Base-by-base conservation (phyloP, 768 basidiomycete species). In the Pleurotus citrinopileatus region DNA sequence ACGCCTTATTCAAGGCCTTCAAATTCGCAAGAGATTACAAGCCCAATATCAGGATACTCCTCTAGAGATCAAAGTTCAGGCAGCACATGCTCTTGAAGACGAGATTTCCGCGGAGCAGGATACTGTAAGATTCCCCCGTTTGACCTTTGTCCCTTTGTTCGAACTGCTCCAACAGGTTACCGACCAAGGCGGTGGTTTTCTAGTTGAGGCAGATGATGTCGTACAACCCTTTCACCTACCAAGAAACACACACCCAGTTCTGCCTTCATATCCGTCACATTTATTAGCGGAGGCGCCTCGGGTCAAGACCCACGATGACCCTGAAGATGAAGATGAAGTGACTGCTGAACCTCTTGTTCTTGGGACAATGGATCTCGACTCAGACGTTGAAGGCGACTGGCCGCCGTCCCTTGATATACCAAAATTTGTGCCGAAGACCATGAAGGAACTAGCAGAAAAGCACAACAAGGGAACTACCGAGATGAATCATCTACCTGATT, bases 1-100 rank as follows among this genome's bases (percentile, higher is more conserved):
- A 50, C 84, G 87, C 54, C 80, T 99, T 37, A 78, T 99, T 22
- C 89, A 91, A 26, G 97, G 95, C 2, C 77, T 98, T 42, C 82
- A 91, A 29, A 89, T 98, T 55, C 82, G 94, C 13, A 80, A 89
- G 61, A 81, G 93, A 42, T 73, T 98, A 28, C 87, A 87, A 63
- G 82, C 82, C 47, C 86, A 95, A 65, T 97, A 96, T 68, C 80
- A 71, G 23, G 62, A 65, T 28, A 68, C 68, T 44, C 56, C 66
- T 2, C 19, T 40, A 7, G 29, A 4, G 20, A n/a, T 17, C n/a
- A 13, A 51, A 37, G n/a, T 27, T 0, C 45, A 15, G 22, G 54
- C 56, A 25, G 60, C n/a, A 54, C 42, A 65, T 55, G 55, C 43
- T 55, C 40, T 25, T 19, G 32, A 53, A 19, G 50, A 44, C n/a